Evolutionary conservation across 176 grass and related monocot genomes (phyloP), one percentile per base, ranked within the genome.

Genomic region (Eragrostis curvula): DNA sequence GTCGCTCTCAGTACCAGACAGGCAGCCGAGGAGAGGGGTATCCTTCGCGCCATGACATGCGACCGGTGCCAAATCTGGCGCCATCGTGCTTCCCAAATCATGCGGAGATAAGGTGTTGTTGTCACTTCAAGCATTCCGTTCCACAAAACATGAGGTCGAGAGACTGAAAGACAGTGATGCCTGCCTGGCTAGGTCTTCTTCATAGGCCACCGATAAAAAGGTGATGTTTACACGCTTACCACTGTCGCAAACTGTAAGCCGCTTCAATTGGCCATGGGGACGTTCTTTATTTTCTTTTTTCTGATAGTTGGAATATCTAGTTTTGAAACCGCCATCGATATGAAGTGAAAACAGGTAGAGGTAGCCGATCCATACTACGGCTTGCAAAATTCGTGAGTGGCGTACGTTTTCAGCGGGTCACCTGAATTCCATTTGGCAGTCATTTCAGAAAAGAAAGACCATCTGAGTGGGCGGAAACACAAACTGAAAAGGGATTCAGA

Each of bases 371-470:
- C 15, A 27, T 16, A 36, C 32, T 2, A 15, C 30, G 12, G 16
- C 70, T 36, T n/a, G 47, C 0, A 5, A 41, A 41, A 52, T 51
- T 51, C 25, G 29, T 9, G 50, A 42, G 29, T 43, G 30, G 3
- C 28, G 12, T 51, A 52, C 3, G 16, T 66, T 64, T 56, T 9
- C 12, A 9, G 5, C 16, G 23, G 23, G 36, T 7, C 32, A n/a
- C 12, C 51, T 30, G 32, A 56, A 56, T 66, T 52, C 47, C 36
- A 45, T 68, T 61, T 84, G 61, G 39, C 24, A 27, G 62, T 68
- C 72, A 68, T 76, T 76, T 68, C 82, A 36, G 3, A 13, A 24
- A 60, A 12, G 51, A 68, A 58, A 58, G 46, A 21, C 28, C 27
- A 39, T 50, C 8, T 12, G 39, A 20, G 24, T 69, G 50, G 70